Conservation (phyloP, 257 asterid genomes). For the Solanum tacnaense region DNA sequence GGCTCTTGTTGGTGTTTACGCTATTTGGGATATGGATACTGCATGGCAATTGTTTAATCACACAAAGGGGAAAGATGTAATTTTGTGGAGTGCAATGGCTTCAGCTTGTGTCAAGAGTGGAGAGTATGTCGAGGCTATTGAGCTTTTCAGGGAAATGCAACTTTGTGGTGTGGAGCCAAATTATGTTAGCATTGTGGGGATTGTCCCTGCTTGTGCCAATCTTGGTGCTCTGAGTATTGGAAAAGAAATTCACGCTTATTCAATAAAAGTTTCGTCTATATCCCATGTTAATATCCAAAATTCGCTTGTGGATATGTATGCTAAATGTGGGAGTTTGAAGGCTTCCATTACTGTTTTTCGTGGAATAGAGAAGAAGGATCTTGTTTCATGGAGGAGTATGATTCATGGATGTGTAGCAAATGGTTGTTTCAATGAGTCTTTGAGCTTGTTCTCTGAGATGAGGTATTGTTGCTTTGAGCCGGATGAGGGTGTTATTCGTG, state of each 20-base stretch:
- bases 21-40: conserved; percentile 38
- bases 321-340: conserved; percentile 44
- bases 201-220: conserved; percentile 61
- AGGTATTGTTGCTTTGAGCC: conserved; percentile 24
- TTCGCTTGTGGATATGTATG: conserved; percentile 54
- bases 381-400: conserved; percentile 72
- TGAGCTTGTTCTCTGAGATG: conserved; percentile 37
- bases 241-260: conserved; percentile 59
- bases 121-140: conserved; percentile 37
- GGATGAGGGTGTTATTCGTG: conserved; percentile 41
- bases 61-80: conserved; percentile 34
- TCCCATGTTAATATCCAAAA: conserved; percentile 30
- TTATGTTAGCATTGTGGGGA: conserved; percentile 41
- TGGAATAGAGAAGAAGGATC: conserved; percentile 44
- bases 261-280: conserved; percentile 27
- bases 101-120: conserved; percentile 46
- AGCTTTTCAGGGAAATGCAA: conserved; percentile 40
- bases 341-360: conserved; percentile 35
- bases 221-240: conserved; percentile 40
- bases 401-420: conserved; percentile 41
- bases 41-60: conserved; percentile 35
- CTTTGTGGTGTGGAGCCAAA: conserved; percentile 41
- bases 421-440: conserved; percentile 24
- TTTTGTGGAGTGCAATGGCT: conserved; percentile 64
- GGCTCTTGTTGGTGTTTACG: conserved; percentile 56